Percentiles rank a stretch among this genome's conserved stretches.
Conservation (phyloP, 805 yeast species). For the Kodamaea nitidulidarum region DNA sequence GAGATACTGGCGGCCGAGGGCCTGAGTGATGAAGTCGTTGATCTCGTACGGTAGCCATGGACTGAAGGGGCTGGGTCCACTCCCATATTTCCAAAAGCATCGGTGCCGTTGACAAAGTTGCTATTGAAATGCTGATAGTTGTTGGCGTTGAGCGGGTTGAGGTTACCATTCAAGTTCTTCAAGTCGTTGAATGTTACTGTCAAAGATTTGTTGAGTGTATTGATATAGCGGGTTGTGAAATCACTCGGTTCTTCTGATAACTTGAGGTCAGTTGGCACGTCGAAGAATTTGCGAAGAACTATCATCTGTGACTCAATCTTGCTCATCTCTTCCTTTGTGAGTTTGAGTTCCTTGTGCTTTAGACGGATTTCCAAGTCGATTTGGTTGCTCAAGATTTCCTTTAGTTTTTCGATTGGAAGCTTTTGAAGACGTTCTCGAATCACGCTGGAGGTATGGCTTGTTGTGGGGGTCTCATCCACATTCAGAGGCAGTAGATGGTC, state of each 20-base stretch:
- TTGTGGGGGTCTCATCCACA: neutral
- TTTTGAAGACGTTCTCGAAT: slow-evolving; percentile 7
- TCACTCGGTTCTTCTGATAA: slow-evolving; percentile 43
- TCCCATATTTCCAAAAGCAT: neutral
- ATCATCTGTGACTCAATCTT: slow-evolving; percentile 58
- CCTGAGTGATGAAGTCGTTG: slow-evolving; percentile 50
- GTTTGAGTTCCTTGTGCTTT: slow-evolving; percentile 52
- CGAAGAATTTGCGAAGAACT: slow-evolving; percentile 44
- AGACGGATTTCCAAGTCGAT: slow-evolving; percentile 57
- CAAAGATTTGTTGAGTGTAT: slow-evolving; percentile 32
- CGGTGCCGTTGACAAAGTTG: slow-evolving; percentile 7
- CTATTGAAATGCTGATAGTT: slow-evolving; percentile 7
- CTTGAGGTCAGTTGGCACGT: slow-evolving; percentile 36
- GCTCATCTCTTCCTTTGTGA: slow-evolving; percentile 50
- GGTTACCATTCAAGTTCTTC: slow-evolving; percentile 12
- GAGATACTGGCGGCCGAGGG: slow-evolving; percentile 41
- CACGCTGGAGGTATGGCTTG: neutral
- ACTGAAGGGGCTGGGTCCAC: slow-evolving; percentile 7
- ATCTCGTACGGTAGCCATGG: slow-evolving; percentile 40
- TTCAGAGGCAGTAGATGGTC: neutral
- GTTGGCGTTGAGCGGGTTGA: slow-evolving; percentile 2
- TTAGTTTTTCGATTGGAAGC: slow-evolving; percentile 23
- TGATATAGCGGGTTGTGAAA: slow-evolving; percentile 40
- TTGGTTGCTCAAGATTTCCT: slow-evolving; percentile 40
- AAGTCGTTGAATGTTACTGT: slow-evolving; percentile 29